Evolutionary conservation across 306 rosid genomes (phyloP).

Genomic region (Betula pendula): DNA sequence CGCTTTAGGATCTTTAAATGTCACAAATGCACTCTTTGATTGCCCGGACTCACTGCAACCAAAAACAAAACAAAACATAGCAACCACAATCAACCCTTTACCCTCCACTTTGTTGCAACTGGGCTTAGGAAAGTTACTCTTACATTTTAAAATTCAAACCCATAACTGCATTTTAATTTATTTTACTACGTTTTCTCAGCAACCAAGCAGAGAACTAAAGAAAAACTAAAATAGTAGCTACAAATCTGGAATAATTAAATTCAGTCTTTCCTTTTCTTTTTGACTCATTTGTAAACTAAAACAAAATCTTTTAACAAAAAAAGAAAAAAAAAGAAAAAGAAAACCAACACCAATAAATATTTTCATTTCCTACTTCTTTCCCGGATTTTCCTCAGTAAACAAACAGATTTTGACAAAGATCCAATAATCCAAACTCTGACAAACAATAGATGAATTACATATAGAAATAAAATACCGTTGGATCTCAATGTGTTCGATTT

Average conservation of each 20-base stretch:
- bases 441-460: not conserved
- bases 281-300: not conserved
- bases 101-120: slow-evolving; percentile 6
- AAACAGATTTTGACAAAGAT: slow-evolving; percentile 11
- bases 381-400: slow-evolving; percentile 21
- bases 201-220: not conserved
- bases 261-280: not conserved
- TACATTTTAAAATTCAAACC: not conserved
- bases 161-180: not conserved
- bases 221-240: not conserved
- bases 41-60: slow-evolving; percentile 73
- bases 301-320: not conserved
- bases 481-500: slow-evolving; percentile 83
- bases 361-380: not conserved
- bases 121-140: not conserved
- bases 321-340: not conserved
- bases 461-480: slow-evolving; percentile 39
- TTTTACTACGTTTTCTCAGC: not conserved
- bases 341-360: not conserved
- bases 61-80: slow-evolving; percentile 9
- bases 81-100: slow-evolving; percentile 14
- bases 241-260: not conserved
- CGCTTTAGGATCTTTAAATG: slow-evolving; percentile 88
- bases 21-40: slow-evolving; percentile 83
- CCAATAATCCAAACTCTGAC: not conserved